A percentile compares a stretch with the other conserved stretches of the same genome.
phyloP scores from a whole-genome alignment of 352 stramenopile genomes.

The Phytophthora boehmeriae region DNA sequence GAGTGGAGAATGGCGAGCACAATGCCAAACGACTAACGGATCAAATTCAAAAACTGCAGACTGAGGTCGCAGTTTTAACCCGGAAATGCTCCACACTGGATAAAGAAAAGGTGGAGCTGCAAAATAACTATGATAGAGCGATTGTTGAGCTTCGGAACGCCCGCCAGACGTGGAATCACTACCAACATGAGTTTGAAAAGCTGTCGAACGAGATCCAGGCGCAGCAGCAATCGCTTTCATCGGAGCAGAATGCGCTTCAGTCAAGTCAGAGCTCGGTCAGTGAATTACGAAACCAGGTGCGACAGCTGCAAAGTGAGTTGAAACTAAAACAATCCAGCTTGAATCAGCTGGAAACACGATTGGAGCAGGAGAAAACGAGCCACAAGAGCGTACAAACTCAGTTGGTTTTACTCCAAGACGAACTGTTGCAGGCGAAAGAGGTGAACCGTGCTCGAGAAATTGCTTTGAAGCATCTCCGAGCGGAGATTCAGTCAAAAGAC shows the following conservation, averaged over 20 bases:
- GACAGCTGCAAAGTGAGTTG: constrained; percentile 68
- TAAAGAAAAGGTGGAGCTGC: constrained; percentile 60
- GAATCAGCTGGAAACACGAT: constrained; percentile 61
- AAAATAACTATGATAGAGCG: constrained; percentile 56
- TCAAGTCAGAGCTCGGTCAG: constrained; percentile 58
- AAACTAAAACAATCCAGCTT: constrained; percentile 53
- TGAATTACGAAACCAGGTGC: constrained; percentile 65
- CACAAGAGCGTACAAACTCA: constrained; percentile 68
- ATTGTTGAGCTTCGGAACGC: constrained; percentile 62
- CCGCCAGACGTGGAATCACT: constrained; percentile 65
- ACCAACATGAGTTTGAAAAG: constrained; percentile 81
- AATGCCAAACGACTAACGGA: constrained; percentile 51
- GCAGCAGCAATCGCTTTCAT: constrained; percentile 67
- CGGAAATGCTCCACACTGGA: constrained; percentile 45
- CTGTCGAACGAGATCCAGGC: constrained; percentile 62
- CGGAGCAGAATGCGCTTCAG: constrained; percentile 59
- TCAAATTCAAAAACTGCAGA: constrained; percentile 59
- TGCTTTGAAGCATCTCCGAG: constrained; percentile 59
- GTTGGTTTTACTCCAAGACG: constrained; percentile 59
- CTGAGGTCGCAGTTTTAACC: constrained; percentile 36
- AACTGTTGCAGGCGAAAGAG: constrained; percentile 62
- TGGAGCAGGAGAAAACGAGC: constrained; percentile 70
- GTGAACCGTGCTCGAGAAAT: constrained; percentile 57
- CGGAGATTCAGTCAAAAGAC: constrained; percentile 63
- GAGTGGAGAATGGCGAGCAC: constrained; percentile 50